Evolutionary conservation across 306 rosid genomes (phyloP).

Genomic region (Fragaria ananassa): DNA sequence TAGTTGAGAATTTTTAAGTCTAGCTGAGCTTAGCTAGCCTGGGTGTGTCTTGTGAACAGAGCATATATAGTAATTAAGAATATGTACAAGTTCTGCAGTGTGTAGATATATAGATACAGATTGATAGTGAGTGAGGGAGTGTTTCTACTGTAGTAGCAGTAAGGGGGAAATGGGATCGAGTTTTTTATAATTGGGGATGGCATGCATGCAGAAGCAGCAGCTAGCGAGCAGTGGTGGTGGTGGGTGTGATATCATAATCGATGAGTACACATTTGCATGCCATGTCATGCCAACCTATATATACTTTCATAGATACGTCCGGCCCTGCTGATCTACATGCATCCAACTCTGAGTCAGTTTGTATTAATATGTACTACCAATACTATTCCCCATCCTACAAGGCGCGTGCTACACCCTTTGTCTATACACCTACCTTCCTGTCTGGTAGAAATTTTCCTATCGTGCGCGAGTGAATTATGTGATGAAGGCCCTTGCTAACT

Average conservation of each 20-base stretch:
- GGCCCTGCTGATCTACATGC: background rate
- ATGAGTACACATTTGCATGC: constrained; percentile 63
- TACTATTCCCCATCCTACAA: background rate
- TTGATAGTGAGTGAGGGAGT: background rate
- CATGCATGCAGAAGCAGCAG: constrained; percentile 51
- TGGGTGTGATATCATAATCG: constrained; percentile 1
- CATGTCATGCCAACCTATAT: constrained; percentile 75
- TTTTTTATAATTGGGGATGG: constrained; percentile 20
- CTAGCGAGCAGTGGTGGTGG: background rate
- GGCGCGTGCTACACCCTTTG: background rate
- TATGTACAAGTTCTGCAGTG: background rate
- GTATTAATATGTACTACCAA: background rate
- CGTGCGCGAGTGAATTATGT: background rate
- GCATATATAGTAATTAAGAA: background rate
- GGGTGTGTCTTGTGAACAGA: background rate
- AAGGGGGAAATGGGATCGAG: background rate
- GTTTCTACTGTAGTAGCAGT: background rate
- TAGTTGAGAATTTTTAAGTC: background rate
- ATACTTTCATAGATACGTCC: constrained; percentile 46
- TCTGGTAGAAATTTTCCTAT: background rate
- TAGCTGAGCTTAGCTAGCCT: background rate
- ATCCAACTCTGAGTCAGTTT: background rate
- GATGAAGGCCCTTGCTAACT: background rate
- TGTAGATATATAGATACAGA: background rate
- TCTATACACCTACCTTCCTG: background rate